Evolutionary conservation across 2,329 filamentous ascomycete species (phyloP).

Genomic region (Colletotrichum sidae): DNA sequence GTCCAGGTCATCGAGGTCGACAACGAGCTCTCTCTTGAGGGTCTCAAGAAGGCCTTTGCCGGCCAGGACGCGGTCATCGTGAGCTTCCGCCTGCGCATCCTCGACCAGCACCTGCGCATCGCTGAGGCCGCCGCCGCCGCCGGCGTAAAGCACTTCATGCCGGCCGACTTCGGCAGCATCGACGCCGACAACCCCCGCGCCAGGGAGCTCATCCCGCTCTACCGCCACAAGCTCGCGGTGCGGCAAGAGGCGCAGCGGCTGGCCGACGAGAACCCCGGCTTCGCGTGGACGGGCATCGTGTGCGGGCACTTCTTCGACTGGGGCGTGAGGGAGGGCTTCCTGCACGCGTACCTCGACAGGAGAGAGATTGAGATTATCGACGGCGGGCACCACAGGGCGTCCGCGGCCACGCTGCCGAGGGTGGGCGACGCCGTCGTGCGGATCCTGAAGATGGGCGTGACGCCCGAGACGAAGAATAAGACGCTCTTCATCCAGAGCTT

Average conservation of each 20-base stretch:
- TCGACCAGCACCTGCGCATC: constrained; percentile 48
- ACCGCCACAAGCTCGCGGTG: constrained; percentile 48
- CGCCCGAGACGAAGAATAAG: constrained; percentile 46
- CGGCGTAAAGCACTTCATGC: constrained; percentile 51
- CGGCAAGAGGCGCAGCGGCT: constrained; percentile 46
- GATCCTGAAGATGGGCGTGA: constrained; percentile 42
- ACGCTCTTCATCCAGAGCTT: constrained; percentile 55
- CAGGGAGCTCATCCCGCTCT: constrained; percentile 50
- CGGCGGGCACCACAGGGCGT: constrained; percentile 46
- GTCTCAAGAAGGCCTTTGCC: constrained; percentile 45
- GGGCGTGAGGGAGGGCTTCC: constrained; percentile 49
- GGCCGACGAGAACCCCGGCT: constrained; percentile 40
- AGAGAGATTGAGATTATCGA: constrained; percentile 49
- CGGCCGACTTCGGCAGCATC: constrained; percentile 55
- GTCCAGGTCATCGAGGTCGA: constrained; percentile 43
- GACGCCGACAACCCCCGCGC: constrained; percentile 49
- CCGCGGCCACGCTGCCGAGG: constrained; percentile 49
- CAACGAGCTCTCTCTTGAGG: constrained; percentile 44
- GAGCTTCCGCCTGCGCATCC: constrained; percentile 46
- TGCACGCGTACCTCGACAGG: constrained; percentile 48
- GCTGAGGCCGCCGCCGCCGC: constrained; percentile 50
- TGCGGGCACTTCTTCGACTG: constrained; percentile 57
- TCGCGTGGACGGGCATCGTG: constrained; percentile 53
- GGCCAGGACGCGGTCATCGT: constrained; percentile 52
- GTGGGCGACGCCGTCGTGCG: constrained; percentile 48